These are phyloP conservation scores for Boletus edulis DNA, from an alignment of 768 basidiomycete species.

Conservation along the genomic window DNA sequence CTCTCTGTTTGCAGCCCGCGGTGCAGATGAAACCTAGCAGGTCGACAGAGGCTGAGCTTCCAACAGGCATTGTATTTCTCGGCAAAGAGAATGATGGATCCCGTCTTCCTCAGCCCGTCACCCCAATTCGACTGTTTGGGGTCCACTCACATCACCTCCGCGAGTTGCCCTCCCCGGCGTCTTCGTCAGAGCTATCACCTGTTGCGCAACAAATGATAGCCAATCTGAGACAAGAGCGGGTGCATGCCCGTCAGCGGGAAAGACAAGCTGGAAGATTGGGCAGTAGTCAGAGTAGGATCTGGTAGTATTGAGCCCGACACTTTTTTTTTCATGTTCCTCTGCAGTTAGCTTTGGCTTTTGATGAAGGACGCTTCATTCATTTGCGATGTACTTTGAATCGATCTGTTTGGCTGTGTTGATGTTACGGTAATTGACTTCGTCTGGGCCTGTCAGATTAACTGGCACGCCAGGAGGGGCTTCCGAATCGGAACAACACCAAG, in stretches of 20 bases:
- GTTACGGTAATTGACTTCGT: no score
- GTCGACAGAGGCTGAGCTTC: not conserved
- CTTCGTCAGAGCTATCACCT: conserved; percentile 73
- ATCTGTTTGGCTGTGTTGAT: conserved; percentile 5
- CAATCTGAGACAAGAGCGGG: conserved; percentile 48
- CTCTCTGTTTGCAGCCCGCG: conserved; percentile 5
- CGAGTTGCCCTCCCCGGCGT: conserved; percentile 56
- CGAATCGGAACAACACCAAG: no score
- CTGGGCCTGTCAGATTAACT: no score
- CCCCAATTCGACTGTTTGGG: conserved; percentile 45
- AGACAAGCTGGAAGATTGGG: conserved; percentile 30
- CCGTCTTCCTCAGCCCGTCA: conserved; percentile 37
- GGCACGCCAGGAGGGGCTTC: no score
- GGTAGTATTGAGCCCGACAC: conserved; percentile 15
- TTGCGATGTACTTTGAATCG: conserved; percentile 15
- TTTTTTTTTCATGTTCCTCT: not conserved
- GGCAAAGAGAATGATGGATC: conserved; percentile 24
- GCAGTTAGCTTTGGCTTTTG: conserved; percentile 13
- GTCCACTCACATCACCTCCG: conserved; percentile 31
- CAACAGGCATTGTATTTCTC: no score
- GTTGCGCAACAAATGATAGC: conserved; percentile 66
- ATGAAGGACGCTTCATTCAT: conserved; percentile 11
- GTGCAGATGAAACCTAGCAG: not conserved
- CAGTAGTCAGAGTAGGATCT: conserved; percentile 31
- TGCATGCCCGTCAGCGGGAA: conserved; percentile 32